Conservation (phyloP, 768 basidiomycete species). For the Kondoa subrosea region DNA sequence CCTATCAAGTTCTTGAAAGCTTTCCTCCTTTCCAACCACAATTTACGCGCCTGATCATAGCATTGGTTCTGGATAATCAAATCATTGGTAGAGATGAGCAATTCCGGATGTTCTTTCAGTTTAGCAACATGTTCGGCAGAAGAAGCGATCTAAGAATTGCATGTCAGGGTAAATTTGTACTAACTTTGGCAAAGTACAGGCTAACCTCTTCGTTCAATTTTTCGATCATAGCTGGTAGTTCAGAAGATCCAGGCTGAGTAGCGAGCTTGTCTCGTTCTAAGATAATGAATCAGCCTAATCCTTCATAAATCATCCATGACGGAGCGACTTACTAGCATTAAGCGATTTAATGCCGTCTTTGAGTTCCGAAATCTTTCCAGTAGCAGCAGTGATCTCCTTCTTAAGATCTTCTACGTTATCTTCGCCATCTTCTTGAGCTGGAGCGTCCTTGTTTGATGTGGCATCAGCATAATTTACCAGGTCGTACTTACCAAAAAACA, state of each 20-base stretch:
- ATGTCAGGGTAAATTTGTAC: too few species aligned
- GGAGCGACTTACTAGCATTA: neutral
- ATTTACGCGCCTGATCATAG: neutral
- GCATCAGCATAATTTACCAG: too few species aligned
- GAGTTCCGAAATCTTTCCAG: neutral
- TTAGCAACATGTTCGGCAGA: neutral
- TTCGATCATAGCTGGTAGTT: neutral
- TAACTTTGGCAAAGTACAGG: neutral
- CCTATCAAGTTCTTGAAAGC: neutral
- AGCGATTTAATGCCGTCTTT: neutral
- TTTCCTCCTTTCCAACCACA: neutral
- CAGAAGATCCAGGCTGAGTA: neutral
- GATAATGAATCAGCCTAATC: neutral
- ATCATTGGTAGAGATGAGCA: neutral
- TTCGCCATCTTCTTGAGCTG: neutral
- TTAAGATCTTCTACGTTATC: neutral
- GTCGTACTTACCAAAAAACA: neutral
- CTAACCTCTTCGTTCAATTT: neutral
- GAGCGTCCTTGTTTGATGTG: neutral
- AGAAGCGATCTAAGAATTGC: too few species aligned
- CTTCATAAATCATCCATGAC: neutral
- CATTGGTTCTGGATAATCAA: neutral
- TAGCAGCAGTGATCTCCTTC: neutral
- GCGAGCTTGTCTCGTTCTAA: neutral
- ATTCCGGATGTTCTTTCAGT: neutral